A percentile compares a stretch with the other conserved stretches of the same genome.
These are phyloP conservation scores for Colletotrichum filicis DNA, from an alignment of 2,329 filamentous ascomycete genomes.

Conservation along the genomic window DNA sequence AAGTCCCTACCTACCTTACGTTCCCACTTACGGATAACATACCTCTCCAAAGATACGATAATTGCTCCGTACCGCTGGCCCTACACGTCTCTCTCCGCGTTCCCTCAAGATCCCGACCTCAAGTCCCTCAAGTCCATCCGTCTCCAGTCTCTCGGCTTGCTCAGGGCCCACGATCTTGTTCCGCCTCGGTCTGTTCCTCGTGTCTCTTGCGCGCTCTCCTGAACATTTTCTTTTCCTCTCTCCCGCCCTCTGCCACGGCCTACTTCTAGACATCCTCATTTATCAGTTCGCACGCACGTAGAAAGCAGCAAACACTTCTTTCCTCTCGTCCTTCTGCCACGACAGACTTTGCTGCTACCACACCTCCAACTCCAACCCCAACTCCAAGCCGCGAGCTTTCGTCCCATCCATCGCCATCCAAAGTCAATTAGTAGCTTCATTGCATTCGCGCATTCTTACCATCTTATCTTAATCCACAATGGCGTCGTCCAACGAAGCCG, in stretches of 20 bases:
- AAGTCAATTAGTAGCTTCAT: conserved; percentile 29
- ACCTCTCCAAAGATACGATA: not conserved
- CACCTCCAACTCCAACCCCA: not conserved
- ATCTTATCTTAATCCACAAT: conserved; percentile 37
- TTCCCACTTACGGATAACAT: not conserved
- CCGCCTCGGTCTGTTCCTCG: conserved; percentile 7
- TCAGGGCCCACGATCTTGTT: conserved; percentile 22
- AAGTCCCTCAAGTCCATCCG: not conserved
- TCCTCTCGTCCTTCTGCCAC: not conserved
- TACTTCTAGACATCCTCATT: not conserved
- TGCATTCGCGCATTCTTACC: not conserved
- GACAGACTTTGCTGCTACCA: not conserved
- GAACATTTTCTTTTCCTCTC: not conserved
- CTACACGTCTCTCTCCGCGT: not conserved
- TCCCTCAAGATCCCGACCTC: not conserved
- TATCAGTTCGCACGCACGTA: not conserved
- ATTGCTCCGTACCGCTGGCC: not conserved
- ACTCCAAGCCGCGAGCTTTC: conserved; percentile 12
- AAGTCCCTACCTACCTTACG: not conserved
- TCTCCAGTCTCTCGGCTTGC: not conserved
- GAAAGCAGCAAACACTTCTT: not conserved
- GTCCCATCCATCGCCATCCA: conserved; percentile 25
- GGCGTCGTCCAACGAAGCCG: conserved; percentile 34
- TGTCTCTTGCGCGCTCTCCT: conserved; percentile 1
- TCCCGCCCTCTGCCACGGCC: not conserved